A percentile compares a stretch with the other conserved stretches of the same genome.
These are phyloP conservation scores for Solanum chmielewskii DNA, from an alignment of 257 asterid genomes.

Conservation along the genomic window DNA sequence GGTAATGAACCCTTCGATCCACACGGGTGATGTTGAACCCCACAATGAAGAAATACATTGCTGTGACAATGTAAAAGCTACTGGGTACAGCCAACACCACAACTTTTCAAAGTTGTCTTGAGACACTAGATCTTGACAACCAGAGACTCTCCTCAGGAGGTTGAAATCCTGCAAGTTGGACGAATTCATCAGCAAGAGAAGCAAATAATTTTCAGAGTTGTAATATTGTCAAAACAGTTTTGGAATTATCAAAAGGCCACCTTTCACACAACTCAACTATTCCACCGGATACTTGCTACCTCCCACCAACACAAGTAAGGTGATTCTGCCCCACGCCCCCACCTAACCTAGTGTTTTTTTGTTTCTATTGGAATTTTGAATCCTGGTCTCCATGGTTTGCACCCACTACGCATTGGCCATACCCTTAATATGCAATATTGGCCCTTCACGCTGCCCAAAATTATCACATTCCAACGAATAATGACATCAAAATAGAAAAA, in stretches of 20 bases:
- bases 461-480: background rate
- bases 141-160: constrained; percentile 58
- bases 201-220: background rate
- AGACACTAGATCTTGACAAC: constrained; percentile 55
- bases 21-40: constrained; percentile 50
- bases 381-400: background rate
- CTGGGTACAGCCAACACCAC: constrained; percentile 94
- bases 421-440: background rate
- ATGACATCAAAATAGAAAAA: background rate
- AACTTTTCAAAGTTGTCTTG: constrained; percentile 69
- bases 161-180: constrained; percentile 51
- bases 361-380: background rate
- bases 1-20: constrained; percentile 86
- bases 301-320: background rate
- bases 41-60: constrained; percentile 37
- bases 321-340: background rate
- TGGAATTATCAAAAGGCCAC: background rate
- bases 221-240: background rate
- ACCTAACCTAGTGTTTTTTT: background rate
- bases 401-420: background rate
- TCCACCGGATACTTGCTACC: background rate
- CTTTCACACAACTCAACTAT: background rate
- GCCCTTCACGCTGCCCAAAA: background rate
- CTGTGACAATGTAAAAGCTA: constrained; percentile 65
- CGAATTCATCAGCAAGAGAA: background rate